Evolutionary conservation across 352 stramenopile species (phyloP).

Genomic region (Phytopythium chamaehyphon): DNA sequence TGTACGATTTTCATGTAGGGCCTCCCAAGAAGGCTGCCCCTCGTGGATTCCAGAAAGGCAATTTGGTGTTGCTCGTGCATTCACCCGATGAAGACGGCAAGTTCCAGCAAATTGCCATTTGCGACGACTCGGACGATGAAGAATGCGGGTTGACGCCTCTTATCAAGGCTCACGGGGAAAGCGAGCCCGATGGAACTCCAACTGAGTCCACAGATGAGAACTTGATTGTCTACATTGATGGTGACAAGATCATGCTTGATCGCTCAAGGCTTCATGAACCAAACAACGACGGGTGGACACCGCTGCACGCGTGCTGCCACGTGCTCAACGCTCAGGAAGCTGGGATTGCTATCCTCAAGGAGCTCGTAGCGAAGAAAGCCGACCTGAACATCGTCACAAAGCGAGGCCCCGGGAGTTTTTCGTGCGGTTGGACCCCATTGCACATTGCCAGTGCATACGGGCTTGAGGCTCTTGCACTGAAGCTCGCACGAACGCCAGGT

Average conservation of each 20-base stretch:
- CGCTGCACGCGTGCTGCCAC: slow-evolving; percentile 71
- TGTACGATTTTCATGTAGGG: slow-evolving; percentile 82
- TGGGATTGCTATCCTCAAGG: slow-evolving; percentile 67
- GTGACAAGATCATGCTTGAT: slow-evolving; percentile 74
- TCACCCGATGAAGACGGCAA: slow-evolving; percentile 44
- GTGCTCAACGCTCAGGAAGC: slow-evolving; percentile 67
- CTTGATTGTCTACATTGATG: slow-evolving; percentile 59
- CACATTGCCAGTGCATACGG: slow-evolving; percentile 80
- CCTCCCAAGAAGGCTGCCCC: slow-evolving; percentile 44
- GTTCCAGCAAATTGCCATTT: slow-evolving; percentile 40
- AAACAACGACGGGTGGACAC: slow-evolving; percentile 81
- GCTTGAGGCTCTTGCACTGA: slow-evolving; percentile 63
- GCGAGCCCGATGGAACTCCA: slow-evolving; percentile 5
- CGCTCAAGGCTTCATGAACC: slow-evolving; percentile 53
- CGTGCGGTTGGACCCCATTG: slow-evolving; percentile 70
- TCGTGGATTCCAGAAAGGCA: slow-evolving; percentile 45
- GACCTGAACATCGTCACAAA: slow-evolving; percentile 63
- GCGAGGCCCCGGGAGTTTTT: slow-evolving; percentile 69
- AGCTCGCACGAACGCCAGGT: slow-evolving; percentile 57
- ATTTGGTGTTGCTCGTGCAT: slow-evolving; percentile 64
- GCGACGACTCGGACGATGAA: slow-evolving; percentile 12
- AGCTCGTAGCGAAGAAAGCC: slow-evolving; percentile 46
- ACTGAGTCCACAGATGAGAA: slow-evolving; percentile 39
- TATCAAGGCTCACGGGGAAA: slow-evolving; percentile 7
- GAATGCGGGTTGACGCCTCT: slow-evolving; percentile 7